Base-by-base conservation (phyloP, 805 yeast genomes). In the Candida incommunis region DNA sequence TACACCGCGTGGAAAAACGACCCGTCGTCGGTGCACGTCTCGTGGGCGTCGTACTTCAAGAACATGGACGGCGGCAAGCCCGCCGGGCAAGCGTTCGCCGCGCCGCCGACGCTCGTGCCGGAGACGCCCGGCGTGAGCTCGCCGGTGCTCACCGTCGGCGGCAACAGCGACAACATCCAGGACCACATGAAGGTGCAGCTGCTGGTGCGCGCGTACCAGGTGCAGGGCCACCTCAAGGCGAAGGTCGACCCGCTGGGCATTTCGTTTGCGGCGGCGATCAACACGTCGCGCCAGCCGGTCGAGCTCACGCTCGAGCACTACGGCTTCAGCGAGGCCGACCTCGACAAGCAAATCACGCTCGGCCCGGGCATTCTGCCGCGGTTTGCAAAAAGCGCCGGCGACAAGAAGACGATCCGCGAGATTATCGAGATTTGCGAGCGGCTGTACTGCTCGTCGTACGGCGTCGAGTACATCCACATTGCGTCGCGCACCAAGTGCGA, bases 311-410 rank as follows among this genome's bases (percentile, higher is more conserved):
- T 87, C 49, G 96, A 87, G 52, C 83, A 84, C 68, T 92, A 92
- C 62, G 94, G 92, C 26, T 90, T 90, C 72, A 72, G 88, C 41
- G 90, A 84, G 48, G 76, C 79, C 44, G 98, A 92, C 64, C 66
- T 92, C 57, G 77, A 81, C 57, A 81, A 75, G 60, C 80, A 78
- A 60, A 82, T 90, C 67, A 80, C 87, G 46, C 74, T 92, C 53
- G 99, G 99, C 46, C 97, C 98, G 37, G 99, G 99, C 65, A 90
- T 92, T 56, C 69, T 92, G 60, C 96, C 96, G 45, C 76, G 95
- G 63, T 92, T 87, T 61, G 85, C 86, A 46, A 74, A 68, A 48
- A 67, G 70, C 26, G 80, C 76, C 48, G 78, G 75, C 53, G 73
- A 71, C 55, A 63, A 67, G 25, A 67, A 80, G 52, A 75, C 82